Evolutionary conservation across 2,329 filamentous ascomycete genomes (phyloP), one percentile per base, ranked within the genome.

Genomic region (Botrytis paeoniae): DNA sequence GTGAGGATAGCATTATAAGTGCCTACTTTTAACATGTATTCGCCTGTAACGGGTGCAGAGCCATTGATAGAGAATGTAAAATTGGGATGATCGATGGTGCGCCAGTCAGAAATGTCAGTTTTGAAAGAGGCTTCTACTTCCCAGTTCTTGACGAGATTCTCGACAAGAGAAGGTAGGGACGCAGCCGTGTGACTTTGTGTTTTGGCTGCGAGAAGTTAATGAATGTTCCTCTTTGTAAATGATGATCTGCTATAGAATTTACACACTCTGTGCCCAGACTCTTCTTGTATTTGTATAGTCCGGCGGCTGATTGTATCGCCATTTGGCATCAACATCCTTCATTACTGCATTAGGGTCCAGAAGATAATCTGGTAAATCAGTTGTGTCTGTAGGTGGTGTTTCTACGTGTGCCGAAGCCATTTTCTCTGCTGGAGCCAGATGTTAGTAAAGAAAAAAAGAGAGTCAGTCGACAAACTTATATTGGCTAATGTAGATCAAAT

Each of bases 111-210:
- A 16, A 91, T 83, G 25, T 84, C 78, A 12, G 85, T 85, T 82
- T 92, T 92, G 86, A 90, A 91, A 0, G 88, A 91, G 0, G 90
- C 90, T 80, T 92, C 90, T 69, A 92, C 87, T 80, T 92, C 90
- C 90, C 90, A 92, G 80, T 92, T 92, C 83, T 92, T 92, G 79
- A 92, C 89, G 1, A 92, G 85, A 78, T 92, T 92, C 80, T 92
- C 87, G 57, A 92, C 89, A 7, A 92, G 85, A 66, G 85, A 82
- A 22, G 87, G 85, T 4, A 92, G 85, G 72, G 86, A 89, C 51
- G 84, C 85, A 5, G 88, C 83, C 63, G 82, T 81, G 80, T 92
- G 90, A 77, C 81, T 85, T 81, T 83, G 85, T 51, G 82, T 83
- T 80, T 89, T 91, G 70, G 87, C 89, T 92, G 78, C 7, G 5